These are phyloP conservation scores for Penicillium sp. DNA, from an alignment of 2,329 filamentous ascomycete species.

Conservation along the genomic window DNA sequence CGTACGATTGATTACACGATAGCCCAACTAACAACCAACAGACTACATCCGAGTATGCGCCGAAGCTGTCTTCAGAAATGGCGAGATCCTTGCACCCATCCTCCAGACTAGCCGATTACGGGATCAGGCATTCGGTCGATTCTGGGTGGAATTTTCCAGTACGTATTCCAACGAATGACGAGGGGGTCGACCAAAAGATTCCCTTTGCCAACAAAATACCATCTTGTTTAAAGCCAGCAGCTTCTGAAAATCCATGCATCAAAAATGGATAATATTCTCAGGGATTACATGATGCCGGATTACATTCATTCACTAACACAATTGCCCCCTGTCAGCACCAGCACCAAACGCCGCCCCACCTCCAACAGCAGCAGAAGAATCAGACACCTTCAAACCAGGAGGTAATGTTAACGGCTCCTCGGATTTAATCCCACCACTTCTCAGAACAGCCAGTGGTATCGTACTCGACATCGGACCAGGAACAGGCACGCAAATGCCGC, in stretches of 20 bases:
- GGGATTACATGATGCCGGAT: too few relatives aligned
- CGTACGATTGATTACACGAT: too few relatives aligned
- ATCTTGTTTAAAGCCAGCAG: too few relatives aligned
- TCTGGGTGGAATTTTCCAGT: conserved; percentile 47
- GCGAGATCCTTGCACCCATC: conserved; percentile 40
- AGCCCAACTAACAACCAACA: conserved; percentile 22
- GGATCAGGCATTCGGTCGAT: conserved; percentile 45
- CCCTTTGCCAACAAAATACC: too few relatives aligned
- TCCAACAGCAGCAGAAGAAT: conserved; percentile 1
- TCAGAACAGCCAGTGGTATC: conserved; percentile 45
- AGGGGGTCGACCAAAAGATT: too few relatives aligned
- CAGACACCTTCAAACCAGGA: conserved; percentile 16
- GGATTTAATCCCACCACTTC: conserved; percentile 46
- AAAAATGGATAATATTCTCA: too few relatives aligned
- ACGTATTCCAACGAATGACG: conserved; percentile 7
- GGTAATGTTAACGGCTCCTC: conserved; percentile 30
- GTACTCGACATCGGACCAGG: conserved; percentile 59
- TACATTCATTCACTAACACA: background rate
- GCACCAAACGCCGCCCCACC: conserved; percentile 13
- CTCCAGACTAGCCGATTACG: conserved; percentile 35
- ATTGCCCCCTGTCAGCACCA: conserved; percentile 1
- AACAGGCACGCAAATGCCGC: conserved; percentile 54
- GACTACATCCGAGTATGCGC: conserved; percentile 38
- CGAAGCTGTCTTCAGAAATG: conserved; percentile 38
- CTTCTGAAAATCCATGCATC: too few relatives aligned